Percentiles rank a stretch among this genome's conserved stretches.
Evolutionary conservation across 2,329 filamentous ascomycete species (phyloP).

Genomic region (Exserohilum rostratum): DNA sequence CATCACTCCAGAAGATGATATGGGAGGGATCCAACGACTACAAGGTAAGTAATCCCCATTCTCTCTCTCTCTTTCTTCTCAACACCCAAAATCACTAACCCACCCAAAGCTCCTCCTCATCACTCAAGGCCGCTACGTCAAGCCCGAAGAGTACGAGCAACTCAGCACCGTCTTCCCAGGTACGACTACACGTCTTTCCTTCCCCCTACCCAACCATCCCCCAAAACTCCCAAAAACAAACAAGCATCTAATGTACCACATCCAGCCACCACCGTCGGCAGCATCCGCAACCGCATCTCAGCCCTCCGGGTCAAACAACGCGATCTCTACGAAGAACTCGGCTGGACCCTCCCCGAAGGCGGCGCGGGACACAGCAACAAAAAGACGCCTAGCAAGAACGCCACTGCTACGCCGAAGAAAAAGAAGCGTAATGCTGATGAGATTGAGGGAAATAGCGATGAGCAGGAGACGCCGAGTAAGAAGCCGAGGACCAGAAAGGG

Average conservation of each 20-base stretch:
- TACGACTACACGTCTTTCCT: constrained; percentile 2
- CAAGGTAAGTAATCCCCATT: constrained; percentile 2
- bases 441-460: neutral
- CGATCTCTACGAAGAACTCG: constrained; percentile 19
- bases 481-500: constrained; percentile 16
- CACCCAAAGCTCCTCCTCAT: constrained; percentile 29
- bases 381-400: neutral
- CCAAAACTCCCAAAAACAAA: too few relatives aligned
- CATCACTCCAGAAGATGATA: constrained; percentile 15
- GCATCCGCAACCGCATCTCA: constrained; percentile 25
- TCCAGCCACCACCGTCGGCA: constrained; percentile 13
- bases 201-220: too few relatives aligned
- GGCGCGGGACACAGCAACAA: constrained; percentile 5
- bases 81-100: constrained; percentile 29
- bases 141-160: constrained; percentile 19
- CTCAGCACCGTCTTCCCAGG: constrained; percentile 24
- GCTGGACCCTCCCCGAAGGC: constrained; percentile 19
- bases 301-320: constrained; percentile 17
- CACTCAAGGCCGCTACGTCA: constrained; percentile 21
- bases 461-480: constrained; percentile 19
- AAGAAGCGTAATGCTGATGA: constrained; percentile 6
- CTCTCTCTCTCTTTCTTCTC: too few relatives aligned
- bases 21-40: constrained; percentile 24
- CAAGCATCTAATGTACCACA: too few relatives aligned
- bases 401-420: neutral